A percentile compares a stretch with the other conserved stretches of the same genome.
These are phyloP conservation scores for Cryptococcus sp. DNA, from an alignment of 1,284 basidiomycete genomes.

Conservation along the genomic window DNA sequence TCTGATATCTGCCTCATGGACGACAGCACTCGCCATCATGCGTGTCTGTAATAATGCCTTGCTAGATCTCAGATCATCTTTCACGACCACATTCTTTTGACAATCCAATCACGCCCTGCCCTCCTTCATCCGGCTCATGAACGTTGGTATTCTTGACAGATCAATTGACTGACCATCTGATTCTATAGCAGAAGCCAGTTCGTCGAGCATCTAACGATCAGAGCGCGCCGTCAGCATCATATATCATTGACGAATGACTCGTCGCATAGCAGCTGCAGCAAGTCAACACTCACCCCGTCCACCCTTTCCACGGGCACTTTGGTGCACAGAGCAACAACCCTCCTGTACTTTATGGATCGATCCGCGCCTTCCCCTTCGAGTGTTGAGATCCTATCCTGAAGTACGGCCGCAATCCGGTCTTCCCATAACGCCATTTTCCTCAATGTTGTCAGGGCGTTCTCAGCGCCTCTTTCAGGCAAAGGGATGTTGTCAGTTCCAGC, in stretches of 20 bases:
- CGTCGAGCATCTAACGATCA: constrained; percentile 75
- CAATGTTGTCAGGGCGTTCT: constrained; percentile 66
- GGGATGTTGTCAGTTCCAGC: constrained; percentile 58
- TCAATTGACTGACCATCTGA: constrained; percentile 83
- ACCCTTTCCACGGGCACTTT: constrained; percentile 83
- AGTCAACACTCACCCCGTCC: constrained; percentile 69
- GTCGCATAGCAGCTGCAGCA: too few relatives aligned
- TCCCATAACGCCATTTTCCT: constrained; percentile 80
- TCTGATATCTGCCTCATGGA: too few relatives aligned
- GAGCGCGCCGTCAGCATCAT: neutral
- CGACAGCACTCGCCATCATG: too few relatives aligned
- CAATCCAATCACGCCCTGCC: constrained; percentile 8
- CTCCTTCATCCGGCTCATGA: constrained; percentile 60
- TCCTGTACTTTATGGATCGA: constrained; percentile 85
- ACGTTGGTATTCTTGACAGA: constrained; percentile 79
- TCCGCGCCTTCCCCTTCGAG: constrained; percentile 78
- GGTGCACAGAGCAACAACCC: constrained; percentile 85
- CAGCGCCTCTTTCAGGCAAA: constrained; percentile 57
- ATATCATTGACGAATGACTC: too few relatives aligned
- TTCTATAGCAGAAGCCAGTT: constrained; percentile 83
- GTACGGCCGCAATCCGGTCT: constrained; percentile 69
- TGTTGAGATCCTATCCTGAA: constrained; percentile 67
- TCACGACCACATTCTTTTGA: too few relatives aligned
- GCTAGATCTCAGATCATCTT: too few relatives aligned
- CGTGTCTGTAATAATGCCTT: too few relatives aligned